phyloP scores from a whole-genome alignment of 2,329 filamentous ascomycete species.

The Penicillium sclerotiorum region DNA sequence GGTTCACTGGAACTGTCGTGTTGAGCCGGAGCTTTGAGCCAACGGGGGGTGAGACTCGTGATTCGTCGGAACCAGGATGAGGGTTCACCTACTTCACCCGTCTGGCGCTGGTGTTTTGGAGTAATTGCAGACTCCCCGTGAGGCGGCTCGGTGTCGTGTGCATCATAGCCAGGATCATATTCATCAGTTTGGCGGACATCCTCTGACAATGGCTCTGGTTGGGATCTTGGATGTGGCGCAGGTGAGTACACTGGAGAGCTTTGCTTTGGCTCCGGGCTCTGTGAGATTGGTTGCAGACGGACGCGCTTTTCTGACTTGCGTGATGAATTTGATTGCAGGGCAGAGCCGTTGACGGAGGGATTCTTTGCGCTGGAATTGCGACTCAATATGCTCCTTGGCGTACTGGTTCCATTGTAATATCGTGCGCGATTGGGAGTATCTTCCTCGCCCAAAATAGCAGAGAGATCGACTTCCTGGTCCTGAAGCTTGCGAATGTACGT shows the following conservation, averaged over 20 bases:
- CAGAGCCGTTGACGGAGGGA: slow-evolving; percentile 15
- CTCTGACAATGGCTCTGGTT: slow-evolving; percentile 2
- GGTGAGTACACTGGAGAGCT: slow-evolving; percentile 25
- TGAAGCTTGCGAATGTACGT: slow-evolving; percentile 37
- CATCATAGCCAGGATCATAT: slow-evolving; percentile 19
- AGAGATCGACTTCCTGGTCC: slow-evolving; percentile 40
- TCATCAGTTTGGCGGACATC: slow-evolving; percentile 12
- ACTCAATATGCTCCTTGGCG: slow-evolving; percentile 18
- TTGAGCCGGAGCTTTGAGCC: slow-evolving; percentile 36
- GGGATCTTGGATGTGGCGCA: slow-evolving; percentile 1
- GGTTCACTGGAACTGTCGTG: slow-evolving; percentile 21
- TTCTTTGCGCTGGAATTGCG: neutral
- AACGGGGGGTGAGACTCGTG: slow-evolving; percentile 36
- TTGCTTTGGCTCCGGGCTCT: slow-evolving; percentile 26
- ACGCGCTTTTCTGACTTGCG: slow-evolving; percentile 22
- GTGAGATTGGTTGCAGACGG: slow-evolving; percentile 27
- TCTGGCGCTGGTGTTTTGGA: slow-evolving; percentile 21
- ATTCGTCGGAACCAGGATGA: slow-evolving; percentile 44
- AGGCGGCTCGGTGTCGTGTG: slow-evolving; percentile 16
- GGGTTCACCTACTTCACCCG: slow-evolving; percentile 20
- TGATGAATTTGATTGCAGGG: slow-evolving; percentile 15
- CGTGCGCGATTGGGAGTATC: slow-evolving; percentile 41
- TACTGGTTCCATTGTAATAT: slow-evolving; percentile 40
- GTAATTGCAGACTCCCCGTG: slow-evolving; percentile 24
- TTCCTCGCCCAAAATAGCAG: slow-evolving; percentile 33